phyloP scores from a whole-genome alignment of 1,284 basidiomycete species.

The Fomitopsis pinicola region DNA sequence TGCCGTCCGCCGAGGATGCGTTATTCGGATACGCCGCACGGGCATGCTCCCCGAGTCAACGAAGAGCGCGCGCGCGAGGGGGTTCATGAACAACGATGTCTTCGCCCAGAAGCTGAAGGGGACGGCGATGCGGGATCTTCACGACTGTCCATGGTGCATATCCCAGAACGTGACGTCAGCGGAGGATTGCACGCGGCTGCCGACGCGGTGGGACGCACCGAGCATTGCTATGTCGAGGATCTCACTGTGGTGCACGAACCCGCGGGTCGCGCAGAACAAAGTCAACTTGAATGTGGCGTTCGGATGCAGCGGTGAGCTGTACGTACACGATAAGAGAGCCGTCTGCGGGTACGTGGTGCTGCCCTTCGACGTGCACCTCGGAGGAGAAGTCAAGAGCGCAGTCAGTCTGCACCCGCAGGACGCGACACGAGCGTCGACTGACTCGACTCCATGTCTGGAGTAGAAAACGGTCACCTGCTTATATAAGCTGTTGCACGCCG shows the following conservation, averaged over 20 bases:
- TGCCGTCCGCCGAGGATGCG: constrained; percentile 5
- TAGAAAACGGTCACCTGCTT: no score
- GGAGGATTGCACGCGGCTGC: background rate
- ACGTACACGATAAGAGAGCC: constrained; percentile 87
- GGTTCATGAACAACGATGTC: constrained; percentile 78
- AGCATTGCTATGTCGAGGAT: constrained; percentile 81
- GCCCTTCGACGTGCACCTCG: constrained; percentile 59
- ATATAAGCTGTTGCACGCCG: no score
- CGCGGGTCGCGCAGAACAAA: background rate
- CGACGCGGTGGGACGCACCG: constrained; percentile 45
- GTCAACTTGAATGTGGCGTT: background rate
- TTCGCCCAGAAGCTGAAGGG: constrained; percentile 95
- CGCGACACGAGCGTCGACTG: constrained; percentile 49
- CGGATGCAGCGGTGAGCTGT: constrained; percentile 34
- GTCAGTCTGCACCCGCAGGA: constrained; percentile 63
- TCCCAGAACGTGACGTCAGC: background rate
- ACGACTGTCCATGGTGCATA: constrained; percentile 52
- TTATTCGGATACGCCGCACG: constrained; percentile 82
- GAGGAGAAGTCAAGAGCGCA: constrained; percentile 70
- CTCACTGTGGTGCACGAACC: constrained; percentile 90
- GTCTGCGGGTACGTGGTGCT: constrained; percentile 78
- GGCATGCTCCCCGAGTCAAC: constrained; percentile 91
- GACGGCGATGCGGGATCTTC: constrained; percentile 71
- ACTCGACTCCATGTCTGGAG: no score
- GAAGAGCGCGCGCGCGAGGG: constrained; percentile 67